Evolutionary conservation across 768 basidiomycete genomes (phyloP), one percentile per base, ranked within the genome.

Genomic region (Mrakia gelida): DNA sequence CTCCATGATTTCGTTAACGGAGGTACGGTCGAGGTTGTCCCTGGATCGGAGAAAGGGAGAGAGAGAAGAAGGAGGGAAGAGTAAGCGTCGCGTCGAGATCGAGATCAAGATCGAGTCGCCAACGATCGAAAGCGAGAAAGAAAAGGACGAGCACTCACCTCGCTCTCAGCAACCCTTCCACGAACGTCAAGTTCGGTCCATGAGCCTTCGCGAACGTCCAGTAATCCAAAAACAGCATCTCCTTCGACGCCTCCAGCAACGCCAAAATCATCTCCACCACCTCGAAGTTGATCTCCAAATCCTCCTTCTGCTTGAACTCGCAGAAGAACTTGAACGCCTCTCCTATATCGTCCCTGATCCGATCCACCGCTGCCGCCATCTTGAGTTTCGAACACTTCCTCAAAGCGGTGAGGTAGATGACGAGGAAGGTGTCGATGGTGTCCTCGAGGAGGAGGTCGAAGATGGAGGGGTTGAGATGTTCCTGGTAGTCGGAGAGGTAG

Each of bases 401-500:
- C 28, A 98, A 88, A 0, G 92, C 92, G 75, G 92, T 93, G 81
- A 99, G 90, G 84, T 98, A 98, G 11, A 88, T 88, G 82, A 96
- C 90, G 54, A 99, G 88, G 86, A 96, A 95, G 8, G 91, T 86
- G 82, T 98, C 94, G 75, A 98, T 87, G 49, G 98, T 89, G 82
- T 98, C 95, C 83, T 97, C 95, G 23, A 97, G 87, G 49, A 98
- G 87, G 32, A 98, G 88, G 80, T 98, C 95, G 80, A 98, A 90
- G 65, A 99, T 88, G 9, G 92, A 91, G 21, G 92, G 88, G 83
- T 98, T 97, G 78, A 99, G 90, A 82, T 91, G 97, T 65, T 89
- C 88, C 82, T 95, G 92, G 84, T 93, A 96, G 85, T 98, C 97
- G n/a, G 88, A 84, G 90, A 95, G 94, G 85, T 98, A 98, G 82